These are phyloP conservation scores for Thalassiosira profunda DNA, from an alignment of 108 stramenopile genomes.

Conservation along the genomic window DNA sequence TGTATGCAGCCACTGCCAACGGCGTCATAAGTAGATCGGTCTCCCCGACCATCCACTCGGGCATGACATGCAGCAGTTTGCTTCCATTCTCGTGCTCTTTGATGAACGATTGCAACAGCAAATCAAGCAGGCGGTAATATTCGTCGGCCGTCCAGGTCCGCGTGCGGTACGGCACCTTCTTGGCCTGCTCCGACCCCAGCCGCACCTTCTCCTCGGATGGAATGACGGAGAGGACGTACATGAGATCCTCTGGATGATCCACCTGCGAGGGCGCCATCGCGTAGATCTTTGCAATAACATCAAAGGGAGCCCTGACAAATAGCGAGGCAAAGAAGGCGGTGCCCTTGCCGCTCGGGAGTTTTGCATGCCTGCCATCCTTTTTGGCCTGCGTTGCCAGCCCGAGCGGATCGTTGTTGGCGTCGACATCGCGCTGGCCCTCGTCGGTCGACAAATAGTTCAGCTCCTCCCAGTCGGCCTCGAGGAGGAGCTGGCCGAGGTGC, in stretches of 20 bases:
- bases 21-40: constrained; percentile 10
- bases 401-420: constrained; percentile 25
- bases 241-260: constrained; percentile 1
- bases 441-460: constrained; percentile 25
- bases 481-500: constrained; percentile 14
- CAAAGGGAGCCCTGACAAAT: constrained; percentile 29
- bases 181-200: neutral
- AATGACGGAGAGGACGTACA: constrained; percentile 27
- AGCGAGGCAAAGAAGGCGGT: constrained; percentile 30
- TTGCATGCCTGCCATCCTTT: neutral
- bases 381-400: constrained; percentile 1
- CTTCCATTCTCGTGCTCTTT: neutral
- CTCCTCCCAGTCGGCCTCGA: constrained; percentile 33
- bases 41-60: constrained; percentile 8
- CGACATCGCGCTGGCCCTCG: constrained; percentile 23
- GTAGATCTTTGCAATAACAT: constrained; percentile 16
- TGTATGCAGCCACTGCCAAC: constrained; percentile 42
- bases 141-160: constrained; percentile 18
- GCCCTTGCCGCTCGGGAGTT: constrained; percentile 2
- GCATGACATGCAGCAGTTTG: neutral
- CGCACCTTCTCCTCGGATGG: constrained; percentile 26
- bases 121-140: constrained; percentile 4
- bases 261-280: constrained; percentile 8
- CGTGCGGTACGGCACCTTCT: constrained; percentile 2
- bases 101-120: constrained; percentile 5